Evolutionary conservation across 2,329 filamentous ascomycete genomes (phyloP).

Genomic region (Ophiostoma populinum): DNA sequence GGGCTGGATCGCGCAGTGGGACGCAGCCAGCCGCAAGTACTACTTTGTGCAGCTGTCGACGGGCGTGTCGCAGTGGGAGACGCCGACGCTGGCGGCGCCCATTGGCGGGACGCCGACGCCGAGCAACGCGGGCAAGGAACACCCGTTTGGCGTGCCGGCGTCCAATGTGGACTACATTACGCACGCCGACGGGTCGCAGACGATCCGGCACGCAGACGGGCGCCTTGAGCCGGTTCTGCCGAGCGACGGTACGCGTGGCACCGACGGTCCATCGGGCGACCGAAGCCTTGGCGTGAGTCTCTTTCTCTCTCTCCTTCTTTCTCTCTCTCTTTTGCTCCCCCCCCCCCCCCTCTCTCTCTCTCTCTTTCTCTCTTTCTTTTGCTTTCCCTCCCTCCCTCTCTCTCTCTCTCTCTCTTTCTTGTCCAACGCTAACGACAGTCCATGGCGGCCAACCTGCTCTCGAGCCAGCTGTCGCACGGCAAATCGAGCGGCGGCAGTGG

Average conservation of each 20-base stretch:
- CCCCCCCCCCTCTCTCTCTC: too few species aligned
- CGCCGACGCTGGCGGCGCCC: conserved; percentile 45
- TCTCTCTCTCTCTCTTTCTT: conserved; percentile 8
- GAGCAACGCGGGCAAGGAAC: conserved; percentile 31
- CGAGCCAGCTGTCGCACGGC: conserved; percentile 26
- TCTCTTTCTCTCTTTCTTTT: not conserved
- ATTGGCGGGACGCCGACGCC: conserved; percentile 36
- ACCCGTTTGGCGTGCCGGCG: conserved; percentile 41
- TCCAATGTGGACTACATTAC: conserved; percentile 33
- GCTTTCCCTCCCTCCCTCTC: conserved; percentile 3
- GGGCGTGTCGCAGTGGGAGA: conserved; percentile 58
- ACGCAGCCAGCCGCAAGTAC: conserved; percentile 45
- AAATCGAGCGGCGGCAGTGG: conserved; percentile 18
- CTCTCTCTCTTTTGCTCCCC: not conserved
- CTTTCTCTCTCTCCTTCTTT: not conserved
- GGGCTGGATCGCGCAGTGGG: conserved; percentile 57
- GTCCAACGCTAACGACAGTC: conserved; percentile 21
- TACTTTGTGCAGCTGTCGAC: conserved; percentile 59
- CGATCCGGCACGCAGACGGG: conserved; percentile 41
- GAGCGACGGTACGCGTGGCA: conserved; percentile 24
- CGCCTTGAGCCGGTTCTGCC: conserved; percentile 41
- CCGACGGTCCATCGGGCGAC: conserved; percentile 23
- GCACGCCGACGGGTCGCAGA: conserved; percentile 45
- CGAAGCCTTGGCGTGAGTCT: conserved; percentile 45
- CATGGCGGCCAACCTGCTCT: conserved; percentile 42